Base-by-base conservation (phyloP, 176 grass and related monocot species). In the Eragrostis nindensis region DNA sequence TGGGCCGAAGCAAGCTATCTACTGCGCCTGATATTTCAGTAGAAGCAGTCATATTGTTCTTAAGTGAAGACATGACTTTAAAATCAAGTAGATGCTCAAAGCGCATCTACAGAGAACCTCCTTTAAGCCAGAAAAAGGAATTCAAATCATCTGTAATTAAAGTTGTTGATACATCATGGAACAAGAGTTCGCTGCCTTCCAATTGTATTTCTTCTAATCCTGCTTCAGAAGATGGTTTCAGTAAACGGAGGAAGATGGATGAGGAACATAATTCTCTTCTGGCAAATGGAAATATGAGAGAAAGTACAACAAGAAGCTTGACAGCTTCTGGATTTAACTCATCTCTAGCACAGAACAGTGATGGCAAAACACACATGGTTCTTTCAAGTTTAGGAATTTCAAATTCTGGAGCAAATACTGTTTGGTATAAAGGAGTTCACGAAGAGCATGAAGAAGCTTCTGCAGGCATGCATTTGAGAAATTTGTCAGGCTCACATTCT, bases 201-300 rank as follows among this genome's bases (percentile, higher is more conserved):
- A 30, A 85, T 26, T 53, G n/a, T 74, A 44, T 81, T 44, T 21
- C 17, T 71, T 68, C 46, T 42, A 19, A 16, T 77, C 55, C 75
- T 86, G 19, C 54, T 74, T 45, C 50, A 54, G 80, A 90, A 74
- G 62, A 82, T 61, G 53, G 42, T 89, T 52, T 30, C 5, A 68
- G 68, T 76, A 94, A 91, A 77, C 74, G 88, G 47, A 92, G 82
- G 75, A 96, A 88, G 54, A 75, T 70, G 46, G 75, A 79, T 55
- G 50, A 56, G 21, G 73, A 88, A 72, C 83, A 53, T 75, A 17
- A 73, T 81, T 57, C 66, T 12, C 53, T 67, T 73, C 18, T 27
- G 12, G 43, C 52, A 70, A 84, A 81, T 82, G 87, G 65, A 86
- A 81, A 87, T 68, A 76, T 0, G 16, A 55, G 40, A 29, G 47